Percentiles rank a stretch among this genome's conserved stretches.
Conservation (phyloP, 129 eudicot species). For the Silybum marianum region DNA sequence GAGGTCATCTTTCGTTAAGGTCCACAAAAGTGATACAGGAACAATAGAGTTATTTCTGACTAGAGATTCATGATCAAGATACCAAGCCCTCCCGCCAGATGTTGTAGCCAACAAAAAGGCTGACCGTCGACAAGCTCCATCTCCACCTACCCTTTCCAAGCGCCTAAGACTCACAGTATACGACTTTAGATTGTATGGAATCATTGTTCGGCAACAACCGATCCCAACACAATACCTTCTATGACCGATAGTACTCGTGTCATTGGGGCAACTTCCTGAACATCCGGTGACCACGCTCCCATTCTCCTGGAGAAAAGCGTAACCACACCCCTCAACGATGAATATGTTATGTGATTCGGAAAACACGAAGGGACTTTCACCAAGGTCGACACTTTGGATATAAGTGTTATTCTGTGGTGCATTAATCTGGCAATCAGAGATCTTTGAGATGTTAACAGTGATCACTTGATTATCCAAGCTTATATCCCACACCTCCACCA, state of each 20-base stretch:
- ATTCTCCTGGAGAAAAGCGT: not conserved
- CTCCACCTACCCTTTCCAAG: conserved; percentile 5
- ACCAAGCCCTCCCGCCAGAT: not conserved
- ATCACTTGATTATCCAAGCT: not conserved
- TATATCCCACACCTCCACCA: not conserved
- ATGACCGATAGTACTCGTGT: not conserved
- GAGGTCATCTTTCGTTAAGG: not conserved
- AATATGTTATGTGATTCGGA: not conserved
- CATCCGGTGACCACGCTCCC: conserved; percentile 3
- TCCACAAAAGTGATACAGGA: conserved; percentile 24
- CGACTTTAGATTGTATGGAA: conserved; percentile 19
- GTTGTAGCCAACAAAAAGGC: conserved; percentile 5
- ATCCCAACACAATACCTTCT: conserved; percentile 28
- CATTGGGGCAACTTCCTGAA: conserved; percentile 1
- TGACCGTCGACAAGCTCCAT: conserved; percentile 19
- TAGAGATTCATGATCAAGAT: not conserved
- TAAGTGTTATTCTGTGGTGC: not conserved
- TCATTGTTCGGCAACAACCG: conserved; percentile 24
- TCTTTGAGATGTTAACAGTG: not conserved
- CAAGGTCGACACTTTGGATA: not conserved
- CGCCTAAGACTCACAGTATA: conserved; percentile 12
- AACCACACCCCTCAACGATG: conserved; percentile 8
- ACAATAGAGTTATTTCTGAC: not conserved
- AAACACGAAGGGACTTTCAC: not conserved
- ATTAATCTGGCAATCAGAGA: conserved; percentile 15